Evolutionary conservation across 1,284 basidiomycete genomes (phyloP).

Genomic region (Cutaneotrichosporon sp.): DNA sequence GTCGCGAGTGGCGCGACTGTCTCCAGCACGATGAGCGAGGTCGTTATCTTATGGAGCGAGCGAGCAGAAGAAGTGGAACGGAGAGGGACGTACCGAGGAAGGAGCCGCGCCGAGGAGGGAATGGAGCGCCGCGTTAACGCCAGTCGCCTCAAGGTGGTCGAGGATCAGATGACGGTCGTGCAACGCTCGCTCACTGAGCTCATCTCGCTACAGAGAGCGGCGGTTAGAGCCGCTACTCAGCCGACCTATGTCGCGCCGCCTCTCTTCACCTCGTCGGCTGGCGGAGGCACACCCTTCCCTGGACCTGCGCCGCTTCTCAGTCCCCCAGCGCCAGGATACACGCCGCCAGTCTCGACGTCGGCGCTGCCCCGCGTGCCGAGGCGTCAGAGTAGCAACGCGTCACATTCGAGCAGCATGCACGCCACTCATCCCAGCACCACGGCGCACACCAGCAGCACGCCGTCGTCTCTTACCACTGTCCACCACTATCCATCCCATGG

Average conservation of each 20-base stretch:
- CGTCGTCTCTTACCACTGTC: background rate
- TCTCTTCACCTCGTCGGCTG: slow-evolving; percentile 27
- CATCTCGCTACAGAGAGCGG: slow-evolving; percentile 57
- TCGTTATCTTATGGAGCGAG: background rate
- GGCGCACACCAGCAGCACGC: background rate
- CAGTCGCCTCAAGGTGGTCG: slow-evolving; percentile 81
- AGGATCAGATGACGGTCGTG: slow-evolving; percentile 73
- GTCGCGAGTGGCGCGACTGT: slow-evolving; percentile 40
- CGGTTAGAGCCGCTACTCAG: slow-evolving; percentile 48
- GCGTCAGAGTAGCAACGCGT: background rate
- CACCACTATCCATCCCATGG: background rate
- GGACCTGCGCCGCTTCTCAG: background rate
- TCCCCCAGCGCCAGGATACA: background rate
- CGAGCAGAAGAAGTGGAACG: background rate
- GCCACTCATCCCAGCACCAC: background rate
- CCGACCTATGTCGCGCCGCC: slow-evolving; percentile 28
- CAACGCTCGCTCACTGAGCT: slow-evolving; percentile 75
- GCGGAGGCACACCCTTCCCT: background rate
- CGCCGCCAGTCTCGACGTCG: background rate
- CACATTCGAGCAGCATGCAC: background rate
- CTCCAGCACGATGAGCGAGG: background rate
- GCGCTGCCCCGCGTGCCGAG: background rate
- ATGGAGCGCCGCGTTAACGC: background rate
- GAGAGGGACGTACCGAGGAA: background rate
- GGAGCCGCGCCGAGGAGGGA: background rate